Evolutionary conservation across 192 early-diverging fungal species (phyloP), one percentile per base, ranked within the genome.

Genomic region (Coemansia umbellata): DNA sequence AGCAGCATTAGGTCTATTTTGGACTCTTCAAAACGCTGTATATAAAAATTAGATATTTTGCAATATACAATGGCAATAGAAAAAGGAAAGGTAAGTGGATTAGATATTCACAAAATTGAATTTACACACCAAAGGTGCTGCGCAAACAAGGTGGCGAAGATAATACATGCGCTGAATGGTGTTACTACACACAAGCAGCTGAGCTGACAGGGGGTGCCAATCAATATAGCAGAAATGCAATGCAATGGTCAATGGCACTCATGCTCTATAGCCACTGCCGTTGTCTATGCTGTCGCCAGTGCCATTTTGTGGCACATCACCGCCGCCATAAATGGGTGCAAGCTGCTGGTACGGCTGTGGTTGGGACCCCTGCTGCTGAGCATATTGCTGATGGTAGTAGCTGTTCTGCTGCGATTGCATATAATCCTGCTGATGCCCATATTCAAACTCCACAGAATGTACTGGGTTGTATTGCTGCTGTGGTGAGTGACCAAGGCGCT

Each of bases 31-130:
- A 8, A 21, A 42, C 4, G 21, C 21, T 42, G 22, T 23, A 42
- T 18, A 42, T 42, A 42, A 42, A 3, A 22, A 22, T 23, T 13
- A 21, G 13, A 42, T 42, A n/a, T n/a, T n/a, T n/a, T n/a, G 41
- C 21, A 42, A 42, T 6, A 28, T 14, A 45, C 2, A 28, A 19
- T 15, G 0, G 8, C 24, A 26, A 11, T 27, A 6, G 8, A 19
- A 45, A 44, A 28, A 5, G 8, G n/a, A 45, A 45, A 40, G 37
- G 15, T 5, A 40, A 40, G 14, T 40, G 14, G 37, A 14, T 10
- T 41, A 26, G 51, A 47, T 66, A 66, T 66, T 66, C 63, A 66
- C 63, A 66, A 44, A n/a, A n/a, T n/a, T n/a, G n/a, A n/a, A n/a
- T n/a, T n/a, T n/a, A n/a, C n/a, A n/a, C n/a, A n/a, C n/a, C n/a